These are phyloP conservation scores for Camellia sinensis DNA, from an alignment of 148 eudicot species.

Conservation along the genomic window DNA sequence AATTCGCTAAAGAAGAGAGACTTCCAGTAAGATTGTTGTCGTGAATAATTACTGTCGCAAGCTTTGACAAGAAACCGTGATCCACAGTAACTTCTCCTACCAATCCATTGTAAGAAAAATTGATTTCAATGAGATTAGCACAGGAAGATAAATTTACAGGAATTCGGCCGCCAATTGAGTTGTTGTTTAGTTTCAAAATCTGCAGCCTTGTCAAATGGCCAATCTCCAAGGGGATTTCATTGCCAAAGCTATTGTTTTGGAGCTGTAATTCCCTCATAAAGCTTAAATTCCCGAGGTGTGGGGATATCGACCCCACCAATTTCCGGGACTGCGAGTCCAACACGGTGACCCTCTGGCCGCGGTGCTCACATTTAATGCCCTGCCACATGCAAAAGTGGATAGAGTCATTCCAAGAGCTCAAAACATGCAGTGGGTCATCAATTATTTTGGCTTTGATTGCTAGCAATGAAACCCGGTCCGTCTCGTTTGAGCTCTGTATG, in stretches of 20 bases:
- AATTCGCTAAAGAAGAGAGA: background rate
- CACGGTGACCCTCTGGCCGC: background rate
- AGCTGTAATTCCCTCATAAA: background rate
- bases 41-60: background rate
- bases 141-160: slow-evolving; percentile 2
- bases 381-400: background rate
- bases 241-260: background rate
- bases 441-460: background rate
- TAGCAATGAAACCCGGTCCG: background rate
- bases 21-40: background rate
- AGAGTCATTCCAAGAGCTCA: slow-evolving; percentile 8
- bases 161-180: background rate
- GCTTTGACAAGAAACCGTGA: slow-evolving; percentile 21
- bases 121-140: background rate
- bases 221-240: background rate
- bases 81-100: background rate
- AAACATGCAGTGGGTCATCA: background rate
- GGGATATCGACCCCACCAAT: too few species aligned
- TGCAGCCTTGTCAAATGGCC: slow-evolving; percentile 5
- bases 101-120: too few species aligned
- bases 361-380: background rate
- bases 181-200: background rate
- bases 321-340: too few species aligned
- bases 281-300: background rate
- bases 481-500: background rate